Conservation (phyloP, 306 rosid genomes). For the Rosa rugosa region DNA sequence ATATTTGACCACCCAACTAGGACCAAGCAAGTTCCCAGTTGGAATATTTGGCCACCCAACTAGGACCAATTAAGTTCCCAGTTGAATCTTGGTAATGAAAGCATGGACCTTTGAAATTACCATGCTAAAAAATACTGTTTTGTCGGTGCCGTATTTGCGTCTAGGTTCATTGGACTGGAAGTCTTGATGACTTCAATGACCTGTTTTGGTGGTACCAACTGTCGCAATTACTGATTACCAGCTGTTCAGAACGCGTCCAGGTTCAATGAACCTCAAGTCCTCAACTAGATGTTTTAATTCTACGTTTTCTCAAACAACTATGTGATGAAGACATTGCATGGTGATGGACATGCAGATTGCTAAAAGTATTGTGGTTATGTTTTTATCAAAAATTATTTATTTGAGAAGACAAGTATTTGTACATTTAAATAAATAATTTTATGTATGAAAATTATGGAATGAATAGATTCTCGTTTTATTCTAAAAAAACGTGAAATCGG, state of each 20-base stretch:
- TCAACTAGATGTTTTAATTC: neutral
- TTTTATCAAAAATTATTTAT: neutral
- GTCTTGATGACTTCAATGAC: conserved; percentile 11
- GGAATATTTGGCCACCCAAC: neutral
- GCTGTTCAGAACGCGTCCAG: conserved; percentile 23
- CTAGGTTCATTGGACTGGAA: conserved; percentile 46
- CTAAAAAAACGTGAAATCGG: no score
- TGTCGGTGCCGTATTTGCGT: neutral
- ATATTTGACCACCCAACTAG: neutral
- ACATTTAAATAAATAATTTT: no score
- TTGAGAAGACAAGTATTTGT: no score
- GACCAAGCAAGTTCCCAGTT: neutral
- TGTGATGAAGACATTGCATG: neutral
- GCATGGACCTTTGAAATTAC: neutral
- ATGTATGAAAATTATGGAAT: no score
- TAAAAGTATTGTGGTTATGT: no score
- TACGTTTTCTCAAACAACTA: neutral
- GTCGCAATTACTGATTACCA: neutral
- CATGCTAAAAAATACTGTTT: no score
- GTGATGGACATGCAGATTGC: neutral
- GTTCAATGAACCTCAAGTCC: conserved; percentile 50
- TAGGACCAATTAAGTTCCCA: conserved; percentile 4
- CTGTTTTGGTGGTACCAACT: neutral
- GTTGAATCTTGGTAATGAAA: neutral
- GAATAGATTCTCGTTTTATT: no score